Base-by-base conservation (phyloP, 148 eudicot genomes). In the Euryodendron excelsum region DNA sequence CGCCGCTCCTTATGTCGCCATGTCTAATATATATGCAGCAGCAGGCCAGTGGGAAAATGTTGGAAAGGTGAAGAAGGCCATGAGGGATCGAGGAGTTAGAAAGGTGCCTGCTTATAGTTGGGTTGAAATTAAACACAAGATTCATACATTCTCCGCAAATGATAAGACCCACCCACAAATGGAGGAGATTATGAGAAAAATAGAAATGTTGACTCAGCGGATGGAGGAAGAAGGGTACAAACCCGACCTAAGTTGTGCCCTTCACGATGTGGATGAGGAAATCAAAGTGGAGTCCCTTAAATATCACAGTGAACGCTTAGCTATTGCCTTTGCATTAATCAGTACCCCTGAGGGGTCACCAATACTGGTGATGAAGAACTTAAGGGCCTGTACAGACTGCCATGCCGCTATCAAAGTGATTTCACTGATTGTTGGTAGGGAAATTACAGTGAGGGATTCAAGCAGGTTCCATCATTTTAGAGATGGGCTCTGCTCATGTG, bases 381-480 rank as follows among this genome's bases (percentile, higher is more conserved):
- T 91, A 69, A 89, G 97, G 83, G 88, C 94, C 74, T 92, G 97
- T 80, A 47, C 74, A 34, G 97, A 92, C 79, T 92, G 93, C 36
- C 97, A 92, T 88, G 91, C 87, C 75, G 91, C 94, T 28, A 89
- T 92, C 66, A 92, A 90, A 82, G 61, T 90, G 14, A 94, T 94
- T 36, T 92, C 98, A 0, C 89, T 82, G 81, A 80, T 92, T 71
- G 92, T 84, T 50, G 79, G 87, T 44, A 82, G 96, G 81, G 91
- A 87, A 82, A 91, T 93, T 45, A 91, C 91, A 3, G 96, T 91
- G 2, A 87, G 98, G 80, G 98, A 93, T 82, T 90, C 92, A 3
- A 93, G 90, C 75, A 89, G 96, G 84, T 93, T 91, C 68, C 98
- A 93, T 82, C 98, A 87, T 82, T 93, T 90, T 75, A 86, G 72